These are phyloP conservation scores for Tardiomyces blankii DNA, from an alignment of 1,139 yeast species.

Conservation along the genomic window DNA sequence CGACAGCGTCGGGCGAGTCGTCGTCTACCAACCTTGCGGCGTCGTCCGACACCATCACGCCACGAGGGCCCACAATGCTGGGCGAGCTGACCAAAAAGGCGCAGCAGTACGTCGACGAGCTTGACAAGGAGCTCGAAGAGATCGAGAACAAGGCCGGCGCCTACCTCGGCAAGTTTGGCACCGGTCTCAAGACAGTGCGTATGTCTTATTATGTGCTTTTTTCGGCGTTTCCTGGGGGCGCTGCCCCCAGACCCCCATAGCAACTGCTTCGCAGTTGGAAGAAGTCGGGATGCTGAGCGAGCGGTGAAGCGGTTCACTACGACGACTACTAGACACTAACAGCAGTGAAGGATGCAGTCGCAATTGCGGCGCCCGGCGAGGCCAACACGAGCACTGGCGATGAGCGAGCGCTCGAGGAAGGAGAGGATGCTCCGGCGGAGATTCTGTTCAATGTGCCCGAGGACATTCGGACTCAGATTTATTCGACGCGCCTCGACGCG, in stretches of 20 bases:
- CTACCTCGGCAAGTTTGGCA: conserved; percentile 45
- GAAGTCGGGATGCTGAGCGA: background rate
- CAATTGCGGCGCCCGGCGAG: conserved; percentile 27
- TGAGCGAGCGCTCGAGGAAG: conserved; percentile 14
- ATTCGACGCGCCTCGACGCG: conserved; percentile 47
- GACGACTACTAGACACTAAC: too few species aligned
- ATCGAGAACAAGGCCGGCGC: conserved; percentile 56
- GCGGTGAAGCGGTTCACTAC: too few species aligned
- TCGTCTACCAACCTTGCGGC: background rate
- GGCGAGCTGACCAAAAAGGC: conserved; percentile 4
- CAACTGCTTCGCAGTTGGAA: too few species aligned
- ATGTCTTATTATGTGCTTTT: background rate
- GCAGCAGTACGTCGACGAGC: conserved; percentile 42
- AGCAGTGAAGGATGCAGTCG: conserved; percentile 37
- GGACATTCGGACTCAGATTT: conserved; percentile 27
- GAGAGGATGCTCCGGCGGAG: conserved; percentile 27
- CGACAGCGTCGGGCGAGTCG: conserved; percentile 1
- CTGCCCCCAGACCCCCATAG: too few species aligned
- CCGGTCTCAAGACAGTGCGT: conserved; percentile 32
- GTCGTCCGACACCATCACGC: background rate
- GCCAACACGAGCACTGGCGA: conserved; percentile 4
- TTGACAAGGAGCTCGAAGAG: conserved; percentile 57
- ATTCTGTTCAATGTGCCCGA: conserved; percentile 35
- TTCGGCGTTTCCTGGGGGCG: background rate
- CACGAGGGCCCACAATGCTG: background rate